Evolutionary conservation across 2,329 filamentous ascomycete genomes (phyloP).

Genomic region (Beauveria medogensis): DNA sequence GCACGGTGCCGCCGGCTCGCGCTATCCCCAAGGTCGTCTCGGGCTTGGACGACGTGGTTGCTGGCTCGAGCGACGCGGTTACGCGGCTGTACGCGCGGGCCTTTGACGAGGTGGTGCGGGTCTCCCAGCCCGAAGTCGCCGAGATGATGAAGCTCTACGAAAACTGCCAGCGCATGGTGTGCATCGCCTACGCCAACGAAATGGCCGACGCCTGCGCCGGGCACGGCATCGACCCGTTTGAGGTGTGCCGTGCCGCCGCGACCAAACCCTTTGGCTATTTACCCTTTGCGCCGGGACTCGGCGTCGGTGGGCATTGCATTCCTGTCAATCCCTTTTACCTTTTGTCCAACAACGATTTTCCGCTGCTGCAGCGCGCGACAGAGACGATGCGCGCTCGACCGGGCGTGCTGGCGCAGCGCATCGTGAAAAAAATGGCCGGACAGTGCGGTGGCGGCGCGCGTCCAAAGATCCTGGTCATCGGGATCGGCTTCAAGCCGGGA

Average conservation of each 20-base stretch:
- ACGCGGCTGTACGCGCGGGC: slow-evolving; percentile 35
- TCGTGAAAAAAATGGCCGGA: slow-evolving; percentile 18
- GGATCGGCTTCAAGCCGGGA: slow-evolving; percentile 43
- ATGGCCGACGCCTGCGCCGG: slow-evolving; percentile 44
- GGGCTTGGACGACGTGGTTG: slow-evolving; percentile 38
- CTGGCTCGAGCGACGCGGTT: slow-evolving; percentile 37
- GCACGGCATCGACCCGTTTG: slow-evolving; percentile 40
- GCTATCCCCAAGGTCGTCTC: slow-evolving; percentile 47
- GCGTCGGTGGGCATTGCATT: slow-evolving; percentile 49
- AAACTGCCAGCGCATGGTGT: slow-evolving; percentile 49
- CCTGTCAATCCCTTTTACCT: slow-evolving; percentile 48
- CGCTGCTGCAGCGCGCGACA: slow-evolving; percentile 36
- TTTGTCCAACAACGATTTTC: slow-evolving; percentile 38
- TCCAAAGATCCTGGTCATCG: slow-evolving; percentile 34
- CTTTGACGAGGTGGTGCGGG: slow-evolving; percentile 39
- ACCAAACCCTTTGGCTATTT: slow-evolving; percentile 47
- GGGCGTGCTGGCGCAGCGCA: slow-evolving; percentile 27
- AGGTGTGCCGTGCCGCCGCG: slow-evolving; percentile 40
- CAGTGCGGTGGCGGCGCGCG: background rate
- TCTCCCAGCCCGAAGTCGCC: slow-evolving; percentile 45
- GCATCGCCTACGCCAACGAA: slow-evolving; percentile 47
- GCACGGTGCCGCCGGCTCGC: slow-evolving; percentile 29
- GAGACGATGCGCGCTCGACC: slow-evolving; percentile 37
- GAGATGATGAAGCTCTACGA: slow-evolving; percentile 53
- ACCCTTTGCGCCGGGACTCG: slow-evolving; percentile 37